Conservation (phyloP, 352 stramenopile genomes). For the Phytophthora fragariaefolia region DNA sequence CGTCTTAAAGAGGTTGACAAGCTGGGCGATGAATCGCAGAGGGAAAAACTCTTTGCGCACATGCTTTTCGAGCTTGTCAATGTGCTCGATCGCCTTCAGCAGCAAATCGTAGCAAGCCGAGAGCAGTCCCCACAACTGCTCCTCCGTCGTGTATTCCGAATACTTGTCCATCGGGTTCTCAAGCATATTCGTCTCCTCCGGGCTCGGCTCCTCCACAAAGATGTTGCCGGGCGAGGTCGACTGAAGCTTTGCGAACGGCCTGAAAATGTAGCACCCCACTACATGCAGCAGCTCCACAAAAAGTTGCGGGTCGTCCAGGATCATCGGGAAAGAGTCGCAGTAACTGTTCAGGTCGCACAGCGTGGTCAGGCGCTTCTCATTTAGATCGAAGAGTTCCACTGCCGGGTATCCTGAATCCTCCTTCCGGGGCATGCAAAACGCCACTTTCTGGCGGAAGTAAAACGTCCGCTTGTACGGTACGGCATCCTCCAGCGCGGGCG, state of each 20-base stretch:
- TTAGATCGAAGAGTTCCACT: slow-evolving; percentile 84
- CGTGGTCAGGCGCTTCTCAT: slow-evolving; percentile 83
- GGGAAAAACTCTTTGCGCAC: slow-evolving; percentile 88
- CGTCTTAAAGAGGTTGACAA: slow-evolving; percentile 88
- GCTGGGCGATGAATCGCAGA: slow-evolving; percentile 78
- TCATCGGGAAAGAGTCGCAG: slow-evolving; percentile 84
- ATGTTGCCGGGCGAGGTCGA: slow-evolving; percentile 73
- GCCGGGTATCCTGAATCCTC: slow-evolving; percentile 51
- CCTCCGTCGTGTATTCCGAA: slow-evolving; percentile 83
- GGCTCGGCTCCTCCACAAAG: slow-evolving; percentile 83
- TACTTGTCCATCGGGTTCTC: slow-evolving; percentile 87
- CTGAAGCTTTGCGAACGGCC: slow-evolving; percentile 63
- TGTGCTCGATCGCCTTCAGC: slow-evolving; percentile 87
- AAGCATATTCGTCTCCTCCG: slow-evolving; percentile 56
- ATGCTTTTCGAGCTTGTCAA: slow-evolving; percentile 90
- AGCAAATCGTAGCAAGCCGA: slow-evolving; percentile 85
- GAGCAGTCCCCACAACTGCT: slow-evolving; percentile 83
- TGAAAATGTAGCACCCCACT: slow-evolving; percentile 85
- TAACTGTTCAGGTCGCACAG: slow-evolving; percentile 88
- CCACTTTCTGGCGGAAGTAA: slow-evolving; percentile 88
- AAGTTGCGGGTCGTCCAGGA: slow-evolving; percentile 80
- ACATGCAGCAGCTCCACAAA: slow-evolving; percentile 85
- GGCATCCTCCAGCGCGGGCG: slow-evolving; percentile 76
- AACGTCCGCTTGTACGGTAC: slow-evolving; percentile 85
- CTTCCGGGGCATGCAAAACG: slow-evolving; percentile 75